Base-by-base conservation (phyloP, 2,329 filamentous ascomycete species). In the Hortaea sp. region DNA sequence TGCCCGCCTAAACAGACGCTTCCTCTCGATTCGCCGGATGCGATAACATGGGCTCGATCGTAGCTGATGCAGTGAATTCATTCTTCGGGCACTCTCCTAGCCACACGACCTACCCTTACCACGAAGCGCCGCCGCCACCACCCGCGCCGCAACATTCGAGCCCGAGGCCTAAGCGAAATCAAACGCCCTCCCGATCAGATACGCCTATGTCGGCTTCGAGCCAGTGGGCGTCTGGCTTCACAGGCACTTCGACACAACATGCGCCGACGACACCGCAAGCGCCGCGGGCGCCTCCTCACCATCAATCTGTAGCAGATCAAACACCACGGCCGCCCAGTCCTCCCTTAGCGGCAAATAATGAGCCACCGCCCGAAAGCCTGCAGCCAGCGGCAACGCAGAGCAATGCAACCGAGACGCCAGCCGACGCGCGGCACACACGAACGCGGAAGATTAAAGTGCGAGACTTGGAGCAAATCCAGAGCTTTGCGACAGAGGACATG, bases 391-490 rank as follows among this genome's bases (percentile, higher is more conserved):
- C 43, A 29, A 35, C 9, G 7, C 32, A 35, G n/a, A 44, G 32
- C 13, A 61, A 44, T 29, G 58, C 62, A 10, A 57, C 62, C n/a
- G 53, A 55, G 31, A 58, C 62, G 42, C 55, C 64, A 10, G 49
- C 61, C 12, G 57, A 35, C 32, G 32, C 7, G 32, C 32, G 32
- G 32, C 32, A 35, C 9, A n/a, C 32, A 35, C 74, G 77, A 29
- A 76, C 78, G 34, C 73, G 69, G 51, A 73, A 76, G 49, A 85
- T 97, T 60, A 84, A 85, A 62, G 82, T 98, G 39, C 85, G 85
- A 59, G 88, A 95, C 64, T 73, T 98, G 42, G 84, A 84, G 38
- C 92, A 98, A 62, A 90, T 98, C 51, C 86, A 92, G 63, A 88
- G 79, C 62, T 84, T 98, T 52, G 88, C 88, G 28, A 82, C 77